Base-by-base conservation (phyloP, 495 filamentous ascomycete species). In the Xylaria telfairii region DNA sequence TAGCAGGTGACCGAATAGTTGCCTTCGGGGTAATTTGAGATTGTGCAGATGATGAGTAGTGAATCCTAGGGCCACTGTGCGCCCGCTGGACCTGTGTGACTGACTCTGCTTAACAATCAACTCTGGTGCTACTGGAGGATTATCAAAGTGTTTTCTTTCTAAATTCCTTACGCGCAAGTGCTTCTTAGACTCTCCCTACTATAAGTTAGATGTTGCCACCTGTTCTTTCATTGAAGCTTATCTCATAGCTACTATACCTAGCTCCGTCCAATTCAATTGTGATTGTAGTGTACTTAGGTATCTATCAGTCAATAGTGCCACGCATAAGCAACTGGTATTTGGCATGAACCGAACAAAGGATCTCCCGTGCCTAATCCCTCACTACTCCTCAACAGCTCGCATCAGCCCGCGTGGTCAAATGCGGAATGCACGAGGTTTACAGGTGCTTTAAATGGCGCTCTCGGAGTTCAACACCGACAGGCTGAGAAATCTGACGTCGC, bases 361-460 rank as follows among this genome's bases (percentile, higher is more conserved):
- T 12, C 19, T 64, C 26, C 21, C 32, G 12, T 24, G 12, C n/a
- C n/a, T n/a, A n/a, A n/a, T 13, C 59, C 12, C 7, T 30, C 10
- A 13, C 47, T 19, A 13, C n/a, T 47, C 17, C 41, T 4, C 19
- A 47, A 39, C 41, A 63, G 41, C 39, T 42, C 41, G 39, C 37
- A 41, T 42, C 57, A 61, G 41, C 41, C 26, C 34, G 37, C 42
- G 28, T 49, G 42, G 62, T 51, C 9, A 44, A 51, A 15, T 49
- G 44, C 44, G 39, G 28, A 1, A 51, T 3, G 4, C 61, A 64
- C 9, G 4, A 64, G 39, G 41, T 17, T 46, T 32, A 9, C 39
- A 30, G 28, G 13, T 15, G 7, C 30, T 26, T 66, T 66, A 66
- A 66, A 66, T 66, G 64, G 64, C 64, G 47, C 64, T 66, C 24